Evolutionary conservation across 108 stramenopile genomes (phyloP).

Genomic region (Fistulifera solaris): DNA sequence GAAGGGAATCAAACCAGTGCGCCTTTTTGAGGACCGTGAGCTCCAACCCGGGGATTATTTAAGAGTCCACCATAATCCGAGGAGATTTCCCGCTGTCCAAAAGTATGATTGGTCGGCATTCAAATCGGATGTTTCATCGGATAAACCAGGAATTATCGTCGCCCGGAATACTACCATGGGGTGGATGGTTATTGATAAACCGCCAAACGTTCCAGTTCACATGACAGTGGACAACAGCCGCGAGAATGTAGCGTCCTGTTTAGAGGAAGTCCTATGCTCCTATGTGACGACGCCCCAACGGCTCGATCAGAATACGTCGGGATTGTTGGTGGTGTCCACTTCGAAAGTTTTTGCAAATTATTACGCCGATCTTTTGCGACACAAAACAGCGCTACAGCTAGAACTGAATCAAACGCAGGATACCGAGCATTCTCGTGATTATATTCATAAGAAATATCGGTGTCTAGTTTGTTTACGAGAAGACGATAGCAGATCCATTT

Average conservation of each 20-base stretch:
- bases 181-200: slow-evolving; percentile 70
- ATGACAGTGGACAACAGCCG: slow-evolving; percentile 70
- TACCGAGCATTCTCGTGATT: slow-evolving; percentile 12
- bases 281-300: slow-evolving; percentile 68
- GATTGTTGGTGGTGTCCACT: slow-evolving; percentile 69
- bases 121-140: background rate
- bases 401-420: background rate
- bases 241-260: slow-evolving; percentile 66
- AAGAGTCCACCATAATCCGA: slow-evolving; percentile 67
- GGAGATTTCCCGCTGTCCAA: slow-evolving; percentile 56
- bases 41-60: slow-evolving; percentile 59
- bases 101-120: slow-evolving; percentile 41
- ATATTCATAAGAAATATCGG: slow-evolving; percentile 63
- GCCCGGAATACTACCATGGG: slow-evolving; percentile 29
- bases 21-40: slow-evolving; percentile 38
- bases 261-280: slow-evolving; percentile 18
- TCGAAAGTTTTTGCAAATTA: slow-evolving; percentile 69
- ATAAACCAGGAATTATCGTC: slow-evolving; percentile 47
- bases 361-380: slow-evolving; percentile 64
- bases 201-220: slow-evolving; percentile 69
- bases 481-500: background rate
- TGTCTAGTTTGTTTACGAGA: slow-evolving; percentile 58
- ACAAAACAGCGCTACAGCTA: slow-evolving; percentile 32
- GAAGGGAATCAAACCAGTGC: slow-evolving; percentile 31
- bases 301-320: slow-evolving; percentile 77